Percentiles rank a stretch among this genome's conserved stretches.
These are phyloP conservation scores for Zelopaecilomyces penicillatus DNA, from an alignment of 2,329 filamentous ascomycete genomes.

Conservation along the genomic window DNA sequence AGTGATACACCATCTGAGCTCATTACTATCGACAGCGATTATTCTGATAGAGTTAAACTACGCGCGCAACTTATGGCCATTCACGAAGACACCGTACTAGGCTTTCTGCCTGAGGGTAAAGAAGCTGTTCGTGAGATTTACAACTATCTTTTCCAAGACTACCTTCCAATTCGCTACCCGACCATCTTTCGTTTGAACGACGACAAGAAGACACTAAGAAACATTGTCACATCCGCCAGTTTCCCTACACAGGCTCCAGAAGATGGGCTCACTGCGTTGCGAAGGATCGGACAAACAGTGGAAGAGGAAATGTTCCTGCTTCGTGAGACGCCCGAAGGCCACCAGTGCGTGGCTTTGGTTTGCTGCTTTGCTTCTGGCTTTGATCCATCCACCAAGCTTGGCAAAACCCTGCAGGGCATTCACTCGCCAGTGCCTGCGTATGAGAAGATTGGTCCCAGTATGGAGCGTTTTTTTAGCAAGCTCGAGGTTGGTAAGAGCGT, in stretches of 20 bases:
- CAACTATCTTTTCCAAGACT: constrained; percentile 34
- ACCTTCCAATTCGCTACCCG: constrained; percentile 42
- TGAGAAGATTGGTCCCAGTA: constrained; percentile 44
- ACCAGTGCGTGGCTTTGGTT: constrained; percentile 38
- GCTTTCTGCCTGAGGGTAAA: constrained; percentile 30
- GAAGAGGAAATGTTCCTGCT: constrained; percentile 49
- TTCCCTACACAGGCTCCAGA: constrained; percentile 21
- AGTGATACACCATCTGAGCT: constrained; percentile 38
- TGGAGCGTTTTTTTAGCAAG: constrained; percentile 45
- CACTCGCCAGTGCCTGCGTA: constrained; percentile 46
- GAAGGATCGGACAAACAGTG: constrained; percentile 38
- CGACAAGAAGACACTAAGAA: constrained; percentile 26
- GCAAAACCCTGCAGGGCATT: constrained; percentile 38
- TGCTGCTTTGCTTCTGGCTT: constrained; percentile 47
- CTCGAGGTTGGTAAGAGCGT: constrained; percentile 40
- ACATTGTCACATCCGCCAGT: constrained; percentile 27
- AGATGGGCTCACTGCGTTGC: constrained; percentile 27
- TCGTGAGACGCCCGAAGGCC: constrained; percentile 31
- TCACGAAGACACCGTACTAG: constrained; percentile 33
- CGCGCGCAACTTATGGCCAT: constrained; percentile 30
- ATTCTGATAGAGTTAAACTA: constrained; percentile 33
- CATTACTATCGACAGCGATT: constrained; percentile 44
- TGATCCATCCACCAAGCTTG: constrained; percentile 41
- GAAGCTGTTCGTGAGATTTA: constrained; percentile 41
- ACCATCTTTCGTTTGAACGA: constrained; percentile 34